A percentile compares a stretch with the other conserved stretches of the same genome.
Evolutionary conservation across 352 stramenopile species (phyloP).

Genomic region (Elongisporangium anandrum): DNA sequence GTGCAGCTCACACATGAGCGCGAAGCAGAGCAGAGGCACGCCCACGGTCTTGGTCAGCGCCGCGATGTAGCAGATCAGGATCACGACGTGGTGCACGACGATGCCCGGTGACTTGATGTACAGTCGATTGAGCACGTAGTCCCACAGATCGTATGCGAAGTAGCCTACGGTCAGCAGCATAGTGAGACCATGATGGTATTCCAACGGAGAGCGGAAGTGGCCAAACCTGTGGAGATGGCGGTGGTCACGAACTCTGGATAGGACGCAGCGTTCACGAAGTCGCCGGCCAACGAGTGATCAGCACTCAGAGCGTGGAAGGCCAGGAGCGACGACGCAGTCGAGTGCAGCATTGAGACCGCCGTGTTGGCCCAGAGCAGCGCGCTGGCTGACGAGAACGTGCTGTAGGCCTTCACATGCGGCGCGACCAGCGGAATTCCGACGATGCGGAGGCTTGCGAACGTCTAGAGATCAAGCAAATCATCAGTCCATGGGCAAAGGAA

Average conservation of each 20-base stretch:
- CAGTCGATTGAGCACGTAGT: constrained; percentile 65
- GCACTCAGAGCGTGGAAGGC: constrained; percentile 39
- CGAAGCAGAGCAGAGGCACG: constrained; percentile 65
- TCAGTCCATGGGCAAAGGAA: background rate
- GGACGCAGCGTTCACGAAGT: constrained; percentile 36
- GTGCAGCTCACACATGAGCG: constrained; percentile 73
- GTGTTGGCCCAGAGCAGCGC: constrained; percentile 73
- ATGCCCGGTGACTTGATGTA: constrained; percentile 73
- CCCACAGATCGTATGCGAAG: constrained; percentile 81
- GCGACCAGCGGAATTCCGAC: constrained; percentile 28
- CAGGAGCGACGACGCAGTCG: constrained; percentile 46
- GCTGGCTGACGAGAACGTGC: constrained; percentile 29
- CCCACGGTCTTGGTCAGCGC: constrained; percentile 68
- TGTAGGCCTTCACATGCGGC: constrained; percentile 38
- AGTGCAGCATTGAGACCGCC: constrained; percentile 70
- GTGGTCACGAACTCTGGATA: constrained; percentile 46
- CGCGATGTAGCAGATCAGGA: constrained; percentile 79
- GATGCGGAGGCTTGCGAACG: constrained; percentile 43
- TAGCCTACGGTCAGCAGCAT: constrained; percentile 26
- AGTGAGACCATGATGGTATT: background rate
- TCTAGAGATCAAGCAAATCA: background rate
- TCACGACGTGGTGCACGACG: constrained; percentile 68
- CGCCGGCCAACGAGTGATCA: constrained; percentile 44
- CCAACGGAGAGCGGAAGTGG: background rate
- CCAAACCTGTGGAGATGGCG: constrained; percentile 54